Base-by-base conservation (phyloP, 2,329 filamentous ascomycete genomes). In the Phaeosphaeriaceae sp. region DNA sequence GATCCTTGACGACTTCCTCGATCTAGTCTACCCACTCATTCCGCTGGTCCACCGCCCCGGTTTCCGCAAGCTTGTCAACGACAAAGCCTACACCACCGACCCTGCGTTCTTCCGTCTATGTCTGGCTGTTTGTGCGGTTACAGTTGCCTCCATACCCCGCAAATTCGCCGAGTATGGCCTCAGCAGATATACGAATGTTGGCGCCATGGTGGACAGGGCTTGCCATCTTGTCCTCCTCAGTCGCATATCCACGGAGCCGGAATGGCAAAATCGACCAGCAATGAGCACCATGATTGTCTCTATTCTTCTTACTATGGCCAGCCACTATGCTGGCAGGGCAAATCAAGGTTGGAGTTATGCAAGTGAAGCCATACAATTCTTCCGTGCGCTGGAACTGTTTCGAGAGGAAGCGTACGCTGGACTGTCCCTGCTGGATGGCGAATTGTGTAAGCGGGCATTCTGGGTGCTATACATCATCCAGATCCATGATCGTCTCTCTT, bases 401-500 rank as follows among this genome's bases (percentile, higher is more conserved):
- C 55, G 62, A n/a, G 56, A 53, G 24, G 55, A 61, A 50, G 57
- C 50, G 20, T 65, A 63, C 51, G 51, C 48, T 36, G 19, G 25
- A 7, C 44, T 65, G 41, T 49, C 24, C 25, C 13, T 25, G 13
- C 47, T 58, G 19, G 62, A 65, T 19, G 20, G 51, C 3, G 57
- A 65, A 47, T 22, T 63, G 17, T 65, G 60, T 46, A 65, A 63
- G 53, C 51, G 62, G 52, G 55, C 60, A 13, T 61, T 65, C 46
- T 63, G 57, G 62, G 24, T 63, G 42, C 60, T 65, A 2, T 61
- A 61, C 25, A 62, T 65, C 24, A 63, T 65, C 33, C 62, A 65
- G 51, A 65, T 58, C 27, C 63, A 61, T 44, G 63, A 63, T 21
- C 58, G 60, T 19, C 56, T 66, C 4, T 66, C 61, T 13, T 63